Percentiles rank a stretch among this genome's conserved stretches.
These are phyloP conservation scores for Atkinsonella texensis DNA, from an alignment of 2,329 filamentous ascomycete species.

Conservation along the genomic window DNA sequence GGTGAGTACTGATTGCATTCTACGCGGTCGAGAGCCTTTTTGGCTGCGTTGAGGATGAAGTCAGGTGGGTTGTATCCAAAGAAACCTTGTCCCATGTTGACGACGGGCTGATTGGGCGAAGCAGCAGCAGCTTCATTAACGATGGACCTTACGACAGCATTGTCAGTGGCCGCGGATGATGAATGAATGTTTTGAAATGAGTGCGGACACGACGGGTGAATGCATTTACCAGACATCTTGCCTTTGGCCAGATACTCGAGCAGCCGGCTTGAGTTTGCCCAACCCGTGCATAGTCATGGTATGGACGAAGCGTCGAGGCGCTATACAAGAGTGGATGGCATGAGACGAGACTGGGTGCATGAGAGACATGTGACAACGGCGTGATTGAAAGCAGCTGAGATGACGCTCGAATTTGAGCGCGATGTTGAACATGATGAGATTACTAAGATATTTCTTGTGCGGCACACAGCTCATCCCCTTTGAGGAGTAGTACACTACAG, in stretches of 20 bases:
- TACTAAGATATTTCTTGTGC: background rate
- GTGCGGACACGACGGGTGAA: background rate
- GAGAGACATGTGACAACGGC: background rate
- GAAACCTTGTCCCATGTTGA: conserved; percentile 57
- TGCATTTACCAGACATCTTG: conserved; percentile 39
- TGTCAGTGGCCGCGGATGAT: background rate
- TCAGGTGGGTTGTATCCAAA: conserved; percentile 89
- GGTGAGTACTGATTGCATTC: conserved; percentile 99
- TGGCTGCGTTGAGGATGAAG: conserved; percentile 86
- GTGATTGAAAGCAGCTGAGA: no score
- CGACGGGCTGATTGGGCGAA: conserved; percentile 50
- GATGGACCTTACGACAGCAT: conserved; percentile 40
- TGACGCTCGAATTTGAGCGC: background rate
- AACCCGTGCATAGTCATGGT: conserved; percentile 29
- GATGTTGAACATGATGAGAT: conserved; percentile 1
- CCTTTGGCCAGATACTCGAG: conserved; percentile 35
- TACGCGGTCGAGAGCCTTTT: conserved; percentile 75
- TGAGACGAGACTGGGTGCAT: background rate
- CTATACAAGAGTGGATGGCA: background rate
- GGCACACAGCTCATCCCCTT: background rate
- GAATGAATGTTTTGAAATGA: background rate
- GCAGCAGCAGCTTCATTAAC: conserved; percentile 54
- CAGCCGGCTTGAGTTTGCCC: conserved; percentile 37
- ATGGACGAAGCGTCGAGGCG: conserved; percentile 2
- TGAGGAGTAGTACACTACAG: no score